Percentiles rank a stretch among this genome's conserved stretches.
Conservation (phyloP, 495 filamentous ascomycete species). For the Annulohypoxylon moriforme region DNA sequence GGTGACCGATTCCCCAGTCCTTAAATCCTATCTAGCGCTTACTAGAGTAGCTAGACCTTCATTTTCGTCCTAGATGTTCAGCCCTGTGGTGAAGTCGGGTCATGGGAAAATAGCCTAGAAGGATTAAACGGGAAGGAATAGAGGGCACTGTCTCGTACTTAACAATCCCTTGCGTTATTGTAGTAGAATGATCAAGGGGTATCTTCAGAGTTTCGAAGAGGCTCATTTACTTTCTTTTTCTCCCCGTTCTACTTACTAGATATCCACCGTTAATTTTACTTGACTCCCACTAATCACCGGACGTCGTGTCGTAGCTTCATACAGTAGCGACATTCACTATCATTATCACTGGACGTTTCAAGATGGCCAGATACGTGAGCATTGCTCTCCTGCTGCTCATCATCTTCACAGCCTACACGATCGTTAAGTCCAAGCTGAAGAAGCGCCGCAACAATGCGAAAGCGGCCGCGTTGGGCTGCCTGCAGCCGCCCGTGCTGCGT, state of each 20-base stretch:
- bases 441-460: slow-evolving; percentile 44
- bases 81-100: not conserved
- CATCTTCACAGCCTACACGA: slow-evolving; percentile 18
- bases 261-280: not conserved
- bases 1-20: slow-evolving; percentile 6
- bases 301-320: not conserved
- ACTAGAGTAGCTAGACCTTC: slow-evolving; percentile 1
- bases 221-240: not conserved
- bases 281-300: not conserved
- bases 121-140: not conserved
- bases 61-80: not conserved
- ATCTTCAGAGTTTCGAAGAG: not conserved
- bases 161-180: not conserved
- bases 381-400: slow-evolving; percentile 18
- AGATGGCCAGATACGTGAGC: slow-evolving; percentile 31
- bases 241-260: not conserved
- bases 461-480: slow-evolving; percentile 43
- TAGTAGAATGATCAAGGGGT: not conserved
- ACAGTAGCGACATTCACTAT: not conserved
- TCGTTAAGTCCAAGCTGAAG: slow-evolving; percentile 42
- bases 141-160: not conserved
- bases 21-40: slow-evolving; percentile 12
- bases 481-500: slow-evolving; percentile 44
- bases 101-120: not conserved
- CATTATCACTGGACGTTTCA: not conserved